Base-by-base conservation (phyloP, 805 yeast genomes). In the Starmera dryadoides region DNA sequence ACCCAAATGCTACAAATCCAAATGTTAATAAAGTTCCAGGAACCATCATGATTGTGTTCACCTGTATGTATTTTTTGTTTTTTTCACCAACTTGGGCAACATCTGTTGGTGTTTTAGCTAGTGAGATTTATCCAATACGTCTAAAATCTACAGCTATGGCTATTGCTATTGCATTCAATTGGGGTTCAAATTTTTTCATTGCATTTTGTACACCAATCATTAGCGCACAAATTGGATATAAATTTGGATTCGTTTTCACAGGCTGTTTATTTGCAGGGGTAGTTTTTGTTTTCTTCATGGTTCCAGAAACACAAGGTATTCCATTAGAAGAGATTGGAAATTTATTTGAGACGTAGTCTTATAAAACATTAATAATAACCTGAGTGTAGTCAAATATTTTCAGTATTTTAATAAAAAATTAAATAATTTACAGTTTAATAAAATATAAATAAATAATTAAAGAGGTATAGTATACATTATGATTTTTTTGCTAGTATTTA, bases 251-350 rank as follows among this genome's bases (percentile, higher is more conserved):
- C 52, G 75, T 79, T 12, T 61, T 61, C 38, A 54, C 72, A 14
- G 79, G 77, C 0, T 72, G 74, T 48, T 57, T 71, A 55, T 52
- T 72, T 26, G 61, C 47, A 26, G 49, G 58, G 17, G 44, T 78
- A 55, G 67, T 59, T 38, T 69, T 69, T 49, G 54, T 69, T 18
- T 67, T 72, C 5, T 66, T 85, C 66, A 71, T 73, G 46, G 78
- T 86, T 40, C 77, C 77, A 47, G 95, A 86, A 63, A 86, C 95
- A 35, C 82, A 80, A 66, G 93, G 93, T 37, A 70, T 84, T 51
- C 72, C 84, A 29, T 71, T 86, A 56, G 94, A 85, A 63, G 86
- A 85, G 58, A 85, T 85, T 44, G 87, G 83, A 55, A 75, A 68
- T 48, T 63, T 79, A 66, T 71, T 64, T 51, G 62, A 69, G 36